Evolutionary conservation across 768 basidiomycete genomes (phyloP), one percentile per base, ranked within the genome.

Genomic region (Leccinum rimulosum): DNA sequence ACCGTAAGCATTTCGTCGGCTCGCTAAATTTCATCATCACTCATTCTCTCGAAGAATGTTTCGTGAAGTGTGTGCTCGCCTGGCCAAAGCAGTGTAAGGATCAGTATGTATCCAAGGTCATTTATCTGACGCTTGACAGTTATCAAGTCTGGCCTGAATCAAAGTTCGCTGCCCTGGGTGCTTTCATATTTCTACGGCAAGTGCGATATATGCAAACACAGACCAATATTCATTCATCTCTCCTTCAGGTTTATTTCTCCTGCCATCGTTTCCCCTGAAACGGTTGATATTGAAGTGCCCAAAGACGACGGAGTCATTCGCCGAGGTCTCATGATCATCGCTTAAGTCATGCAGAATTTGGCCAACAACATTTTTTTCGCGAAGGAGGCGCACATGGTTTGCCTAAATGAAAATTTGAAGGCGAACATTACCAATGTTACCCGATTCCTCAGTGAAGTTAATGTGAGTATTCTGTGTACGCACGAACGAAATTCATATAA

Each of bases 361-460:
- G 94, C 94, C 19, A 98, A 97, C 75, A 96, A 97, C 65, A 88
- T 95, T 52, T 86, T 92, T 67, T 96, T 96, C 64, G 92, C 90
- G 11, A 95, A 95, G 71, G 94, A 96, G 66, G 83, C 85, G 4
- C 87, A 93, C 66, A 93, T 95, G 91, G 84, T 84, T 30, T 78
- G 82, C 35, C 71, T 95, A 58, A 95, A 95, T 70, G 78, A 81
- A 12, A 94, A 94, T 74, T 74, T 93, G 30, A 77, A 79, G 58
- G 80, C 77, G 10, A 89, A 91, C 54, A 89, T 92, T 54, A 76
- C 84, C 35, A 84, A 81, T 45, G 84, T 95, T 30, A 91, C 89
- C 3, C 79, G 84, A 40, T 94, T 89, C 75, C 73, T 95, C 57
- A 90, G 84, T 57, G 87, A 89, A 62, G 76, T 93, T 52, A 83